A percentile compares a stretch with the other conserved stretches of the same genome.
phyloP scores from a whole-genome alignment of 2,329 filamentous ascomycete species.

The Sclerotinia borealis region DNA sequence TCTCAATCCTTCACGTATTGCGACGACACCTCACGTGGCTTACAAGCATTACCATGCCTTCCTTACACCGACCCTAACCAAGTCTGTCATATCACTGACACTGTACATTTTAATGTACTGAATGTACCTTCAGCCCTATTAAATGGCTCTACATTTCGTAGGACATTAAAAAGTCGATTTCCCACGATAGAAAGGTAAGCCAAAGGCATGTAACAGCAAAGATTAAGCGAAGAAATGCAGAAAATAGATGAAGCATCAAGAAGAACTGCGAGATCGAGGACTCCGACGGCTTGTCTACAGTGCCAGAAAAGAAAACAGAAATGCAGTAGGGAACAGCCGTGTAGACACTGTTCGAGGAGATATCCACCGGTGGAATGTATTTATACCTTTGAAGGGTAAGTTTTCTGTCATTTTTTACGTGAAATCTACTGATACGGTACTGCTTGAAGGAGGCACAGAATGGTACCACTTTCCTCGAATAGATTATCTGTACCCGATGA shows the following conservation, averaged over 20 bases:
- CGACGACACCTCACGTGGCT: constrained; percentile 2
- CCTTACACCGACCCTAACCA: not conserved
- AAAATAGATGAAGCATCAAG: constrained; percentile 8
- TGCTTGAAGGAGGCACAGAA: not conserved
- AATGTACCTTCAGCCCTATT: constrained; percentile 8
- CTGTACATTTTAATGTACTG: not conserved
- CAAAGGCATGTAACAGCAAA: constrained; percentile 1
- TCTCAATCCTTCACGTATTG: constrained; percentile 3
- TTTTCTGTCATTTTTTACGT: not conserved
- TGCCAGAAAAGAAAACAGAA: constrained; percentile 13
- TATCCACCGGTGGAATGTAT: constrained; percentile 11
- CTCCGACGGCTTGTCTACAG: constrained; percentile 8
- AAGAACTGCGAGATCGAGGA: constrained; percentile 6
- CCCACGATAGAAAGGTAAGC: not conserved
- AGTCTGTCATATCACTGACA: not conserved
- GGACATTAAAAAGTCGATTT: constrained; percentile 8
- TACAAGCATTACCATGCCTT: constrained; percentile 7
- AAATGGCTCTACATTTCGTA: not conserved
- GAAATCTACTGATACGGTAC: not conserved
- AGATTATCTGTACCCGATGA: not conserved
- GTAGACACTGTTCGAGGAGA: constrained; percentile 12
- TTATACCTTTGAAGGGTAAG: constrained; percentile 8
- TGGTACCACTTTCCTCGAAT: not conserved
- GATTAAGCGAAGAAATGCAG: constrained; percentile 8
- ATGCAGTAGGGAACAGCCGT: constrained; percentile 12